Conservation (phyloP, 2,329 filamentous ascomycete species). For the Ceratocystis papillata region DNA sequence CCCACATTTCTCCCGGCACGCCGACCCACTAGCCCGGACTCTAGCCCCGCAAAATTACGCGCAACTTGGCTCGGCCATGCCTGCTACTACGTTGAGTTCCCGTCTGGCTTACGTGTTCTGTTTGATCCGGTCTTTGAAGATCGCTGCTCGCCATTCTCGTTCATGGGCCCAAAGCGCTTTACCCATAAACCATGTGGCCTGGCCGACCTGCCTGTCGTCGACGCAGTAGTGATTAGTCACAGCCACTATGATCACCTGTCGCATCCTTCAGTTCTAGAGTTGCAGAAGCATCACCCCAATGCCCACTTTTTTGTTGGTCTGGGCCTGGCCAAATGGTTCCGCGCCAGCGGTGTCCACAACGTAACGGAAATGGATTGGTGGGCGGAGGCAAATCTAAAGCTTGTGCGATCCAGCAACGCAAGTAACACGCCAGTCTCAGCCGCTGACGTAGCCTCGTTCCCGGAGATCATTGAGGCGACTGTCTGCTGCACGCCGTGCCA, state of each 20-base stretch:
- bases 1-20: conserved; percentile 57
- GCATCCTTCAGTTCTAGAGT: conserved; percentile 59
- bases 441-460: conserved; percentile 28
- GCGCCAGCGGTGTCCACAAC: conserved; percentile 54
- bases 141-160: conserved; percentile 66
- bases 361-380: conserved; percentile 94
- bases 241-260: conserved; percentile 91
- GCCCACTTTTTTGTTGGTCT: conserved; percentile 83
- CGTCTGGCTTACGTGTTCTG: conserved; percentile 71
- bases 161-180: conserved; percentile 63
- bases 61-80: conserved; percentile 95
- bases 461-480: conserved; percentile 52
- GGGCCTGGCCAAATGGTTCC: conserved; percentile 76
- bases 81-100: conserved; percentile 87
- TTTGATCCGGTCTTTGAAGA: conserved; percentile 92
- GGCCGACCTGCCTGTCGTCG: conserved; percentile 63
- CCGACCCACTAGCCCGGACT: conserved; percentile 34
- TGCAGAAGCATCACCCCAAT: conserved; percentile 60
- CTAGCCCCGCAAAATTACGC: conserved; percentile 45
- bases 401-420: conserved; percentile 31
- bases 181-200: conserved; percentile 67
- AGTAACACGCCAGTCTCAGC: conserved; percentile 26
- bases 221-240: conserved; percentile 73
- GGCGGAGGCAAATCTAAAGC: conserved; percentile 65
- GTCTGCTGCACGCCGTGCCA: conserved; percentile 77